phyloP scores from a whole-genome alignment of 805 yeast genomes.

The Saccharomycopsis fibuligera region DNA sequence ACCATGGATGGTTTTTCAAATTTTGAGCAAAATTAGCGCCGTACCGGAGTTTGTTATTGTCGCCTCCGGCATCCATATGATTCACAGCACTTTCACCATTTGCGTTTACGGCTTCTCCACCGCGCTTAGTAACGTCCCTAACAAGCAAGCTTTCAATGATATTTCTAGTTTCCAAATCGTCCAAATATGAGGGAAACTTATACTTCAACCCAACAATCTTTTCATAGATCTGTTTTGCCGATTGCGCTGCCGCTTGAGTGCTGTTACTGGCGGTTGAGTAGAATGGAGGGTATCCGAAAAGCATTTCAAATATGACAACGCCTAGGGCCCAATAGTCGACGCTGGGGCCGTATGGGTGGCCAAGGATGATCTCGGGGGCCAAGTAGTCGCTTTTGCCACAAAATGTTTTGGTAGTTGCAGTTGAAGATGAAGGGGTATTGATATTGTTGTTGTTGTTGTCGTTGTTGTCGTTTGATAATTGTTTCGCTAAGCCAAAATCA shows the following conservation, averaged over 20 bases:
- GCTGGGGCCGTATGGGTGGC: slow-evolving; percentile 65
- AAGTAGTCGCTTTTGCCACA: slow-evolving; percentile 97
- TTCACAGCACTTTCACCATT: background rate
- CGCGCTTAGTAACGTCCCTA: too few species aligned
- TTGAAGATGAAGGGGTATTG: too few species aligned
- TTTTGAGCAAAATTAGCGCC: background rate
- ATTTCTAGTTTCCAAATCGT: background rate
- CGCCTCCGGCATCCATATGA: too few species aligned
- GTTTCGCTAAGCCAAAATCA: slow-evolving; percentile 44
- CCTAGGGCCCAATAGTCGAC: slow-evolving; percentile 99
- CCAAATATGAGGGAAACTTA: background rate
- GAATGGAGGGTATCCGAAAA: slow-evolving; percentile 92
- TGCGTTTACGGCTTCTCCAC: background rate
- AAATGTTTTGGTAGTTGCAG: slow-evolving; percentile 51
- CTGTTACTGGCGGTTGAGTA: slow-evolving; percentile 56
- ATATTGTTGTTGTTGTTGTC: background rate
- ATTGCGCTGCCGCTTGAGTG: too few species aligned
- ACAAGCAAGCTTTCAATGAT: background rate
- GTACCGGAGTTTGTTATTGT: background rate
- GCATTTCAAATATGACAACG: slow-evolving; percentile 83
- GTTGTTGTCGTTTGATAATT: slow-evolving; percentile 31
- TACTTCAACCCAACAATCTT: slow-evolving; percentile 1
- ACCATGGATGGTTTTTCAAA: slow-evolving; percentile 1
- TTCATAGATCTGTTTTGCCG: slow-evolving; percentile 3
- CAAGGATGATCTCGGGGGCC: slow-evolving; percentile 90